phyloP scores from a whole-genome alignment of 768 basidiomycete genomes.

The Tremella yokohamensis region DNA sequence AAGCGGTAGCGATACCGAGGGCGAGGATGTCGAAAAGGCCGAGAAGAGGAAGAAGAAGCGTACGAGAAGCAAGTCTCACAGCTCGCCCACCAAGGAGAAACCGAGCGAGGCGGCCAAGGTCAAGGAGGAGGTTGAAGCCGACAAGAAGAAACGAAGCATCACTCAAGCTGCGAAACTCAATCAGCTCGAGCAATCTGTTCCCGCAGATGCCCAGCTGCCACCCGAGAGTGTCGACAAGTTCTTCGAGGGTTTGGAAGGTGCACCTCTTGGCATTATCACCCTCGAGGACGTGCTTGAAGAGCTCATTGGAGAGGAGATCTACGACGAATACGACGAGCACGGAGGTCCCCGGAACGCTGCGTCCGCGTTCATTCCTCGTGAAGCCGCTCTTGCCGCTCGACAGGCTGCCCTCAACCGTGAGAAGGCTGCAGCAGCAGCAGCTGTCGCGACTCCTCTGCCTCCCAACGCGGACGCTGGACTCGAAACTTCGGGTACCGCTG shows the following conservation, averaged over 20 bases:
- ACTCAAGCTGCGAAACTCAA: constrained; percentile 44
- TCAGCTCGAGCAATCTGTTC: constrained; percentile 73
- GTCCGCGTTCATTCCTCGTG: constrained; percentile 53
- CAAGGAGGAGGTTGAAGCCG: constrained; percentile 21
- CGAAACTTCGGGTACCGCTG: constrained; percentile 10
- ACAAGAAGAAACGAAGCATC: constrained; percentile 37
- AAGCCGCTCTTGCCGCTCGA: constrained; percentile 34
- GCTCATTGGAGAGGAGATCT: constrained; percentile 87
- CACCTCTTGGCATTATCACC: constrained; percentile 86
- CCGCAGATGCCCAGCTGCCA: constrained; percentile 77
- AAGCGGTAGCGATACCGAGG: constrained; percentile 20
- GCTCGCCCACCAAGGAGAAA: constrained; percentile 16
- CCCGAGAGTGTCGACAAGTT: constrained; percentile 77
- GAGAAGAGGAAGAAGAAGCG: constrained; percentile 40
- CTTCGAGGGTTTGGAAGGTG: constrained; percentile 76
- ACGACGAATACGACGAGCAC: constrained; percentile 74
- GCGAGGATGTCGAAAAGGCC: constrained; percentile 22
- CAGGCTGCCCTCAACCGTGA: constrained; percentile 33
- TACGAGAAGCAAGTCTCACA: constrained; percentile 2
- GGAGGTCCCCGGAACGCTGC: constrained; percentile 55
- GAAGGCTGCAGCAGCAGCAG: constrained; percentile 13
- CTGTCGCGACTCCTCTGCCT: constrained; percentile 24
- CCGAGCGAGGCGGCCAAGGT: constrained; percentile 15
- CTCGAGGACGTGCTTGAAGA: constrained; percentile 92
- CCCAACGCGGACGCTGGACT: constrained; percentile 20